Evolutionary conservation across 495 filamentous ascomycete species (phyloP).

Genomic region (Chaetomium cochliodes): DNA sequence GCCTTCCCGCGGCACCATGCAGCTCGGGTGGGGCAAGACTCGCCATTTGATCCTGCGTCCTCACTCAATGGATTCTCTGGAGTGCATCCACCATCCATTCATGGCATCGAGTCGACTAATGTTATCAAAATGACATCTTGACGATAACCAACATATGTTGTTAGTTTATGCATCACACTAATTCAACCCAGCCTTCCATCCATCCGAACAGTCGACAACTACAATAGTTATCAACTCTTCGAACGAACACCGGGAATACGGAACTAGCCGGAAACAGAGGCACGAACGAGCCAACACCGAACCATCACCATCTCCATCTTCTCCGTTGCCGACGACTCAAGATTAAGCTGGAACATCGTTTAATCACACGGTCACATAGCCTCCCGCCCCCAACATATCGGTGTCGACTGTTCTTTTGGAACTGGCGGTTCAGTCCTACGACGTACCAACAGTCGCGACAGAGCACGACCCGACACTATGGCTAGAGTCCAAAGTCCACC

Average conservation of each 20-base stretch:
- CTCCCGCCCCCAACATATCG: background rate
- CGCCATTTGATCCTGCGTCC: background rate
- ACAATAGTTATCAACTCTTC: no score
- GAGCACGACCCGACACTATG: constrained; percentile 27
- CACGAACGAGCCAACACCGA: background rate
- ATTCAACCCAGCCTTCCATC: no score
- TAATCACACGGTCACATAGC: no score
- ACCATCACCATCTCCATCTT: background rate
- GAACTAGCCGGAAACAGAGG: background rate
- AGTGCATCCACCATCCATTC: background rate
- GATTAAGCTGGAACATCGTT: background rate
- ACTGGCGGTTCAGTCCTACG: background rate
- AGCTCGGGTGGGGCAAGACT: background rate
- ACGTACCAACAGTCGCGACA: background rate
- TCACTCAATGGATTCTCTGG: background rate
- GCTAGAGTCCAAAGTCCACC: constrained; percentile 37
- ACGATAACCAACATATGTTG: background rate
- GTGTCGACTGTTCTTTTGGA: background rate
- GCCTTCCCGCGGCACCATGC: background rate
- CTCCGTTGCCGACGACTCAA: background rate
- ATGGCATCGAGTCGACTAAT: background rate
- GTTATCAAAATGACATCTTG: no score
- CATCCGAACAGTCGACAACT: no score
- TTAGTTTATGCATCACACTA: background rate
- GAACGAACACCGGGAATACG: no score